phyloP scores from a whole-genome alignment of 140 eudicot species.

The Stevia rebaudiana region DNA sequence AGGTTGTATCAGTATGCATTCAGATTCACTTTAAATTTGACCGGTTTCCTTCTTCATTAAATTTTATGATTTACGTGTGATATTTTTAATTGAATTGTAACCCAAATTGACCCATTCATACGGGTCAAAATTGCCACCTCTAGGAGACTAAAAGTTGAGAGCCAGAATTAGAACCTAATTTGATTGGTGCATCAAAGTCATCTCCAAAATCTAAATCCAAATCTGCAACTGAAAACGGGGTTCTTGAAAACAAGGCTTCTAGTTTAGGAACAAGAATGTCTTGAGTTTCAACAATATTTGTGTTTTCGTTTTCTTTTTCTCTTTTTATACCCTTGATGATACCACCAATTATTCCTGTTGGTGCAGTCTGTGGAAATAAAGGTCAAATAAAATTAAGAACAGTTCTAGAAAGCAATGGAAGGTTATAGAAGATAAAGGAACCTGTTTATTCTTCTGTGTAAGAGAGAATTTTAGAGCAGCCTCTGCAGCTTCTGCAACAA shows the following conservation, averaged over 20 bases:
- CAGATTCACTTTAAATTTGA: not conserved
- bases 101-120: not conserved
- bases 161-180: slow-evolving; percentile 11
- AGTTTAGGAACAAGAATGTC: slow-evolving; percentile 47
- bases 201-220: slow-evolving; percentile 30
- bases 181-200: slow-evolving; percentile 32
- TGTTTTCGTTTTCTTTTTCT: slow-evolving; percentile 39
- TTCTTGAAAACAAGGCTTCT: slow-evolving; percentile 69
- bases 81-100: not conserved
- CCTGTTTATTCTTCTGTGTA: slow-evolving; percentile 60
- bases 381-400: slow-evolving; percentile 1
- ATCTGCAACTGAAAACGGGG: slow-evolving; percentile 59
- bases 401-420: not conserved
- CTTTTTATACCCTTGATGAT: slow-evolving; percentile 69
- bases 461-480: slow-evolving; percentile 42
- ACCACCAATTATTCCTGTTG: slow-evolving; percentile 58
- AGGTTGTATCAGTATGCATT: slow-evolving; percentile 5
- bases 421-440: slow-evolving; percentile 20
- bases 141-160: slow-evolving; percentile 18
- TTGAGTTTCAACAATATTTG: slow-evolving; percentile 36
- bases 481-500: slow-evolving; percentile 73
- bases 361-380: slow-evolving; percentile 36
- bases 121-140: not conserved
- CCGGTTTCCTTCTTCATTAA: not conserved
- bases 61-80: not conserved